Base-by-base conservation (phyloP, 371 early-diverging fungal species). In the Mucor sp. region DNA sequence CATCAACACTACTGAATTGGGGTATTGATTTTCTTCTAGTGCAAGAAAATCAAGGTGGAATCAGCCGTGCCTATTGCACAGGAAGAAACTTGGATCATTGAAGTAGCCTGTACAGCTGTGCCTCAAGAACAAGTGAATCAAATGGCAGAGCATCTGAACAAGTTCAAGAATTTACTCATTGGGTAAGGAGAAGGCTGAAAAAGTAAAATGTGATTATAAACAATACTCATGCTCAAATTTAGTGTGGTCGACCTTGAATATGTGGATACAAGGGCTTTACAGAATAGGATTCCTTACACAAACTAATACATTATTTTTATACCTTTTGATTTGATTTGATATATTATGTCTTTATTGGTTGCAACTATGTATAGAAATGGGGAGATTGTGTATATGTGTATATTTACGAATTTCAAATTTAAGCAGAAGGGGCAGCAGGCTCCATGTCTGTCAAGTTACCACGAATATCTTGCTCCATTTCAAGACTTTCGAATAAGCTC, bases 401-500 rank as follows among this genome's bases (percentile, higher is more conserved):
- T 60, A 41, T 60, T 39, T 25, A 11, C 43, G 27, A 27, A 25
- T 30, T 30, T 60, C 30, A 58, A 32, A 8, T 58, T 62, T 68
- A 68, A 61, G 76, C 74, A 56, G 78, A 67, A 19, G 37, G 37
- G 4, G 58, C 33, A 21, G 74, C 68, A 12, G 62, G 65, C 50
- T 77, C 73, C 75, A 77, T 80, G 58, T 84, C 84, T 9, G 84
- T 84, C 74, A 94, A 84, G 69, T 95, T 95, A 65, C 99, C 99
- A 66, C 99, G 93, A 59, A 88, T 79, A 14, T 85, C 93, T 83
- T 98, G 98, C 85, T 98, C 99, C 41, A 87, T 75, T 84, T 98
- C 99, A 58, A 98, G 90, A 43, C 94, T 87, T 81, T 96, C 97
- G 82, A 98, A 98, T 63, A 95, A 84, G 69, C 93, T 93, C 91